These are phyloP conservation scores for Niebla homalea DNA, from an alignment of 495 filamentous ascomycete species.

Conservation along the genomic window DNA sequence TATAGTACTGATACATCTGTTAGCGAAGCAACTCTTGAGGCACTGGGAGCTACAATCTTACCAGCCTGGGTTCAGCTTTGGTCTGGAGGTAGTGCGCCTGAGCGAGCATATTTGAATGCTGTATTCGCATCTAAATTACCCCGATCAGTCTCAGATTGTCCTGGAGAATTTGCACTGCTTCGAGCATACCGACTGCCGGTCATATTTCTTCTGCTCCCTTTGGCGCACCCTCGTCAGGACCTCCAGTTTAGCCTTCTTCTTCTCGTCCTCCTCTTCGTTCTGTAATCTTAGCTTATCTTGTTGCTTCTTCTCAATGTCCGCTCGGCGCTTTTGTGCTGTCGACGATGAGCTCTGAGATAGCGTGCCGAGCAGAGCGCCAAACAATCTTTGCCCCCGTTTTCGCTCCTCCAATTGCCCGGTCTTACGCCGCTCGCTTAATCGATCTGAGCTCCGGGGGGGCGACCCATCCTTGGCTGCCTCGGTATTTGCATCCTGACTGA, in stretches of 20 bases:
- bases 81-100: conserved; percentile 68
- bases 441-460: conserved; percentile 9
- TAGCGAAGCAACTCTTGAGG: conserved; percentile 16
- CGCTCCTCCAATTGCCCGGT: conserved; percentile 58
- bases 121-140: conserved; percentile 59
- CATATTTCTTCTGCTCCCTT: conserved; percentile 58
- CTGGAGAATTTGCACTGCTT: not conserved
- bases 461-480: conserved; percentile 6
- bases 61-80: conserved; percentile 58
- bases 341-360: conserved; percentile 63
- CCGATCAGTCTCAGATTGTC: not conserved
- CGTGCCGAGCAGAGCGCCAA: conserved; percentile 77
- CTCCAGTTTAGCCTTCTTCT: conserved; percentile 48
- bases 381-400: conserved; percentile 75
- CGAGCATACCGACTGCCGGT: conserved; percentile 58
- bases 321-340: conserved; percentile 60
- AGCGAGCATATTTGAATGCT: conserved; percentile 58
- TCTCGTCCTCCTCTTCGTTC: conserved; percentile 56
- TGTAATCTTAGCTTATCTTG: conserved; percentile 69
- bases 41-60: conserved; percentile 30
- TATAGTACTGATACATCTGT: conserved; percentile 57
- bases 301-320: conserved; percentile 82
- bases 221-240: conserved; percentile 44
- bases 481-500: conserved; percentile 25
- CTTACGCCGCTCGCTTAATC: conserved; percentile 31